Percentiles rank a stretch among this genome's conserved stretches.
Evolutionary conservation across 2,329 filamentous ascomycete species (phyloP).

Genomic region (Karstenula rhodostoma): DNA sequence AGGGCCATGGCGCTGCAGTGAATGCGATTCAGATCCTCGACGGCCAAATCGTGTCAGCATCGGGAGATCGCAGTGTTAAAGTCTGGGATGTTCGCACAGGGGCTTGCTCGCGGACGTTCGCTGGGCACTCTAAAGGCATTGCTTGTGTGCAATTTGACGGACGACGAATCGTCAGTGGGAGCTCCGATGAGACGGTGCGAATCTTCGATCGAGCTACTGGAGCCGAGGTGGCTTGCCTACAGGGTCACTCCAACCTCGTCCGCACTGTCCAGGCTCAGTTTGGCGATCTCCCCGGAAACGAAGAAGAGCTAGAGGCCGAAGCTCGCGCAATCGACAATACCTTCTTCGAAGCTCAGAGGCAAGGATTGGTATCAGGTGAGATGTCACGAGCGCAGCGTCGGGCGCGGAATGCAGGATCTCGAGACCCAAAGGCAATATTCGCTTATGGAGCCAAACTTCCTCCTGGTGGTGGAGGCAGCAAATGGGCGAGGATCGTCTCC

Average conservation of each 20-base stretch:
- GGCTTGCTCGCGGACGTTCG: conserved; percentile 76
- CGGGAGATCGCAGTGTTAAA: conserved; percentile 91
- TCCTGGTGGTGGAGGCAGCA: conserved; percentile 87
- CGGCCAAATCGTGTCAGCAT: conserved; percentile 90
- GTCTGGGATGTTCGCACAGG: conserved; percentile 91
- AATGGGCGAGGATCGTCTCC: conserved; percentile 93
- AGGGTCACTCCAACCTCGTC: conserved; percentile 83
- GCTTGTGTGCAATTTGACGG: conserved; percentile 98
- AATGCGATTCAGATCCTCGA: conserved; percentile 93
- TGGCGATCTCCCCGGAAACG: conserved; percentile 83
- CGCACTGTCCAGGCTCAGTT: conserved; percentile 96
- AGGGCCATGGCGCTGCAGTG: conserved; percentile 89
- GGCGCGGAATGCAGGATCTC: conserved; percentile 73
- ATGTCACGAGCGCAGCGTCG: conserved; percentile 46
- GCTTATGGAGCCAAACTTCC: conserved; percentile 87
- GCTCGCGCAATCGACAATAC: conserved; percentile 76
- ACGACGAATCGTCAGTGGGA: conserved; percentile 90
- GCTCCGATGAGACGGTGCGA: conserved; percentile 93
- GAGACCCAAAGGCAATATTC: conserved; percentile 76
- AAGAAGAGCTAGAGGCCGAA: conserved; percentile 75
- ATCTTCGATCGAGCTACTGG: conserved; percentile 90
- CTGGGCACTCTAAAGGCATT: conserved; percentile 93
- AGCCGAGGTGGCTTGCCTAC: conserved; percentile 86
- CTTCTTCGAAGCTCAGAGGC: conserved; percentile 69
- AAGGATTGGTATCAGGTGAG: conserved; percentile 51